Base-by-base conservation (phyloP, 495 filamentous ascomycete species). In the Penicillium pancosmium region DNA sequence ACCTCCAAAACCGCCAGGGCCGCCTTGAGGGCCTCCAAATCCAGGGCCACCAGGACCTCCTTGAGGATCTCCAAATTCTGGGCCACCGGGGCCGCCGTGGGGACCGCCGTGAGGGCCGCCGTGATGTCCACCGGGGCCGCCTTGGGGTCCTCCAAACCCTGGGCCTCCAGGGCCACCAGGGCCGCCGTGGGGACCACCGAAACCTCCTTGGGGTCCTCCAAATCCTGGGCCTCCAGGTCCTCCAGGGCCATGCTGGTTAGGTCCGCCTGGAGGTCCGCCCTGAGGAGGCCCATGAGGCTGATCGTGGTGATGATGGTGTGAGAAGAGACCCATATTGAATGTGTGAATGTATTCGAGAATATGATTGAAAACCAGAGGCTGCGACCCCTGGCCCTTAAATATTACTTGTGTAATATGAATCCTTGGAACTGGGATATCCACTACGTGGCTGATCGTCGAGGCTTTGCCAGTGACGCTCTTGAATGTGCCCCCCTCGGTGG, bases 311-410 rank as follows among this genome's bases (percentile, higher is more conserved):
- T 57, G 53, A 27, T 61, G 58, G 35, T 56, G 59, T n/a, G 19
- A n/a, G 59, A 62, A 57, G 36, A 62, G 54, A 57, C 59, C 59
- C 59, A 62, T 62, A 8, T 51, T 49, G 54, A 47, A 41, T 25
- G 38, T 23, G 23, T 31, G 21, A 34, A 18, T 33, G 7, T 11
- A 36, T 52, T 56, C 25, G 44, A 13, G 3, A 12, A 46, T 57
- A 41, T 40, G 34, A 13, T 34, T 51, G 21, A 43, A 18, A 25
- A 55, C 36, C 36, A 13, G 35, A 54, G 25, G 9, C 23, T 44
- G 31, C 4, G 10, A 15, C 19, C 31, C 15, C 34, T 16, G 18
- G 41, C 38, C 47, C 34, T 16, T 23, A 35, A 41, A 41, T 56
- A 47, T n/a, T 21, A 47, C 31, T 41, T 31, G 5, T 19, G 3